Base-by-base conservation (phyloP, 805 yeast genomes). In the Ogataea nonfermentans region DNA sequence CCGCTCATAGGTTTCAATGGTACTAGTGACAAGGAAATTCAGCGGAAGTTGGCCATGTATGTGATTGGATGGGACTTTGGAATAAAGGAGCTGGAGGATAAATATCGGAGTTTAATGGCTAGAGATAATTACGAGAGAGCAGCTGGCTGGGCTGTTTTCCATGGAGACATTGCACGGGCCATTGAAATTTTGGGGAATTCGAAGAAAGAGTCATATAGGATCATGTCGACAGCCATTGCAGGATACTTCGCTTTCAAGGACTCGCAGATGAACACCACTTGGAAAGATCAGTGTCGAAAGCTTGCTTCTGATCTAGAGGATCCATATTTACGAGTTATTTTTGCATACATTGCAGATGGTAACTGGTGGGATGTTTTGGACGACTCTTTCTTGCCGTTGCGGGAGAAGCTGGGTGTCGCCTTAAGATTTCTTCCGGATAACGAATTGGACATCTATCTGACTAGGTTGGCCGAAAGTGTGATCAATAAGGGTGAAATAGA, bases 121-220 rank as follows among this genome's bases (percentile, higher is more conserved):
- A 60, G 66, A 11, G 89, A 84, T 0, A 74, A 76, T 43, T 75
- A 74, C 46, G 95, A 89, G 46, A 81, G 91, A 56, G 98, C 99
- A 1, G 99, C 97, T 1, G 98, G 95, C 0, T 87, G 96, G 95
- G 97, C 97, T 0, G 90, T 89, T 0, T 91, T 91, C 61, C 91
- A 87, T 57, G 96, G 95, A 6, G 86, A 89, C 59, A 84, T 91
- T 2, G 73, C 76, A 2, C 73, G 79, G 35, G 95, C 97, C 0
- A 84, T 90, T 4, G 79, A 78, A 29, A 82, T 88, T n/a, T 66
- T 91, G 38, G 78, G 85, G 0, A 69, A 76, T n/a, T 78, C 95
- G 2, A 79, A 79, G 34, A 80, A 76, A 42, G 89, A 84, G 56
- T 67, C 81, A 38, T 68, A 86, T 32, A 65, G 84, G 35, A 71